Evolutionary conservation across 805 yeast species (phyloP).

Genomic region (Lachancea meyersii): DNA sequence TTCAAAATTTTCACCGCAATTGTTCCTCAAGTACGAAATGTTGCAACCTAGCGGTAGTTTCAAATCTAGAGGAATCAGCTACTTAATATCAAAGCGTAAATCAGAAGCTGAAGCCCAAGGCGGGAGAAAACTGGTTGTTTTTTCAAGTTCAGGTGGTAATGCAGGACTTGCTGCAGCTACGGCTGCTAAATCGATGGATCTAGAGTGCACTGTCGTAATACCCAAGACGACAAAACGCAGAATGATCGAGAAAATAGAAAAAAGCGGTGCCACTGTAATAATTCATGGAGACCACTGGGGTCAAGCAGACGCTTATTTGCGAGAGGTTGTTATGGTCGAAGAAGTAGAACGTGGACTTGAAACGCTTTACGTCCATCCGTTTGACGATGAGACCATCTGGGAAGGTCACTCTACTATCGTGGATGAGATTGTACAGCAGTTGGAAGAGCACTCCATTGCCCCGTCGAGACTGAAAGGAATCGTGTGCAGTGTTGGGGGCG

Average conservation of each 20-base stretch:
- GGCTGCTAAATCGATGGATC: slow-evolving; percentile 35
- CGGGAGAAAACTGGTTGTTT: slow-evolving; percentile 34
- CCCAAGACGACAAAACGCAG: slow-evolving; percentile 44
- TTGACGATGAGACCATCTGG: slow-evolving; percentile 47
- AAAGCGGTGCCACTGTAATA: slow-evolving; percentile 45
- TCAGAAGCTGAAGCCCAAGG: slow-evolving; percentile 20
- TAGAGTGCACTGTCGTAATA: slow-evolving; percentile 51
- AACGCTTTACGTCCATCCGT: slow-evolving; percentile 51
- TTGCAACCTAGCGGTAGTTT: slow-evolving; percentile 55
- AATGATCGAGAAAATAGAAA: slow-evolving; percentile 37
- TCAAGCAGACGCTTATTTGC: slow-evolving; percentile 45
- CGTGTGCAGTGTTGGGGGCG: slow-evolving; percentile 54
- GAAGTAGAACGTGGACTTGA: slow-evolving; percentile 11
- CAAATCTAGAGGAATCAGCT: slow-evolving; percentile 51
- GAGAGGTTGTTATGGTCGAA: slow-evolving; percentile 24
- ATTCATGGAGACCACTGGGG: slow-evolving; percentile 42
- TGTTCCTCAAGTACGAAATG: slow-evolving; percentile 44
- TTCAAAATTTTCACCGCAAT: too few species aligned
- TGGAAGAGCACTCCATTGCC: slow-evolving; percentile 20
- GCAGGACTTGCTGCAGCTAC: slow-evolving; percentile 45
- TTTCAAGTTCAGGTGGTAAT: slow-evolving; percentile 49
- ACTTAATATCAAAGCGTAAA: slow-evolving; percentile 36
- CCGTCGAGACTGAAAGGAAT: slow-evolving; percentile 36
- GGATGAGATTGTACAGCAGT: slow-evolving; percentile 37
- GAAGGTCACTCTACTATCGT: slow-evolving; percentile 47